Percentiles rank a stretch among this genome's conserved stretches.
Evolutionary conservation across 345 rosid genomes (phyloP).

Genomic region (Heritiera littoralis): DNA sequence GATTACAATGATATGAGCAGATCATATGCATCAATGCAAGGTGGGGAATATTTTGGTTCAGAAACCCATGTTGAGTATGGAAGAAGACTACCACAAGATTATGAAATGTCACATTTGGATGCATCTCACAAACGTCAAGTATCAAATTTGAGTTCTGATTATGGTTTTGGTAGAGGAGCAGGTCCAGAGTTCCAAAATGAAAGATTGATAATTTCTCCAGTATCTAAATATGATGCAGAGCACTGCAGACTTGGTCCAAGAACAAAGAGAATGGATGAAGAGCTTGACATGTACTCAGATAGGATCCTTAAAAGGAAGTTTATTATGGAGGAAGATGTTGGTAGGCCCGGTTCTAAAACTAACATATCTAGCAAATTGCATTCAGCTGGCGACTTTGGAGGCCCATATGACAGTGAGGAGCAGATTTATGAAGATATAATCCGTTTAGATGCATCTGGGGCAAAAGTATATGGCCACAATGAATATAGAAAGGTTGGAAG

Average conservation of each 20-base stretch:
- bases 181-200: slow-evolving; percentile 39
- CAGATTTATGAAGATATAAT: slow-evolving; percentile 41
- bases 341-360: slow-evolving; percentile 32
- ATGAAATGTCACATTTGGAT: slow-evolving; percentile 32
- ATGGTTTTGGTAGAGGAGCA: slow-evolving; percentile 44
- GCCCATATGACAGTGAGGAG: slow-evolving; percentile 41
- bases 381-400: slow-evolving; percentile 36
- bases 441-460: slow-evolving; percentile 30
- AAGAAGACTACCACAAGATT: slow-evolving; percentile 36
- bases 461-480: slow-evolving; percentile 31
- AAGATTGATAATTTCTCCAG: slow-evolving; percentile 31
- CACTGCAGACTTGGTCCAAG: slow-evolving; percentile 31
- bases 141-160: slow-evolving; percentile 42
- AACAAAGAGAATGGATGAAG: slow-evolving; percentile 41
- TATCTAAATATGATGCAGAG: slow-evolving; percentile 33
- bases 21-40: slow-evolving; percentile 35
- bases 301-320: slow-evolving; percentile 39
- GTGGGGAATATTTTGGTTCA: slow-evolving; percentile 35
- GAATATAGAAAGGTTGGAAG: slow-evolving; percentile 40
- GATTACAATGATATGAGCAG: slow-evolving; percentile 37
- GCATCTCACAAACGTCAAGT: slow-evolving; percentile 27
- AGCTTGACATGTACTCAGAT: slow-evolving; percentile 30
- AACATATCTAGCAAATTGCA: slow-evolving; percentile 36
- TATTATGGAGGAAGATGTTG: slow-evolving; percentile 30
- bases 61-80: slow-evolving; percentile 33